These are phyloP conservation scores for Sambucus nigra DNA, from an alignment of 129 eudicot genomes.

Conservation along the genomic window DNA sequence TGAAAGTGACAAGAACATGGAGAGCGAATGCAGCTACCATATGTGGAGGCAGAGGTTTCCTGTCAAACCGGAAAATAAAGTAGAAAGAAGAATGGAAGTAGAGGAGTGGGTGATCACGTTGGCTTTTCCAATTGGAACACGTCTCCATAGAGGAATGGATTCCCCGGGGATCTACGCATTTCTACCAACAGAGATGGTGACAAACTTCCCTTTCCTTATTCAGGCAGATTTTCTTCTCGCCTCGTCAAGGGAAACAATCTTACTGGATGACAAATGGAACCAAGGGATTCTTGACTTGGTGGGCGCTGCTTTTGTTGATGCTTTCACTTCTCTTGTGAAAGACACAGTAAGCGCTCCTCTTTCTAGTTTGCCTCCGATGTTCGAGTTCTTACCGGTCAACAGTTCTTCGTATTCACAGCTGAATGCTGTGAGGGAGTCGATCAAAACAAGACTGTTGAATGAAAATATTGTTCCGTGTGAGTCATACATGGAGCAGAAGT, in stretches of 20 bases:
- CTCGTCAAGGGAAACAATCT: slow-evolving; percentile 49
- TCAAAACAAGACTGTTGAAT: slow-evolving; percentile 22
- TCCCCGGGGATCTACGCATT: slow-evolving; percentile 48
- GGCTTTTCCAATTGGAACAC: slow-evolving; percentile 46
- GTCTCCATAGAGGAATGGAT: slow-evolving; percentile 33
- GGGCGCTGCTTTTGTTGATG: slow-evolving; percentile 32
- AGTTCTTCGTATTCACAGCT: slow-evolving; percentile 21
- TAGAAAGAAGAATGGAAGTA: slow-evolving; percentile 35
- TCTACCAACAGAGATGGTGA: slow-evolving; percentile 49
- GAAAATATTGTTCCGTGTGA: slow-evolving; percentile 46
- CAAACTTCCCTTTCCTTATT: slow-evolving; percentile 54
- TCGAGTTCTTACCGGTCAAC: slow-evolving; percentile 30
- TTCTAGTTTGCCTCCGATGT: slow-evolving; percentile 29
- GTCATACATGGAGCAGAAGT: slow-evolving; percentile 27
- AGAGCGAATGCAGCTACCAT: slow-evolving; percentile 36
- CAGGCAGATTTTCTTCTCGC: slow-evolving; percentile 62
- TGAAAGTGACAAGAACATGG: slow-evolving; percentile 11
- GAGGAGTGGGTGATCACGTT: slow-evolving; percentile 51
- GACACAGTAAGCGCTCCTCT: slow-evolving; percentile 24
- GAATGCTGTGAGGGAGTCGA: slow-evolving; percentile 28
- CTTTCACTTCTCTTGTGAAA: slow-evolving; percentile 38
- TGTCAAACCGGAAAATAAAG: slow-evolving; percentile 29
- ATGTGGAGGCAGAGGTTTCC: slow-evolving; percentile 66
- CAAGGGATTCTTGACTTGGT: slow-evolving; percentile 46
- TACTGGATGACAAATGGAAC: slow-evolving; percentile 48